Evolutionary conservation across 352 stramenopile species (phyloP), one percentile per base, ranked within the genome.

Genomic region (Phytopythium cucurbitacearum): DNA sequence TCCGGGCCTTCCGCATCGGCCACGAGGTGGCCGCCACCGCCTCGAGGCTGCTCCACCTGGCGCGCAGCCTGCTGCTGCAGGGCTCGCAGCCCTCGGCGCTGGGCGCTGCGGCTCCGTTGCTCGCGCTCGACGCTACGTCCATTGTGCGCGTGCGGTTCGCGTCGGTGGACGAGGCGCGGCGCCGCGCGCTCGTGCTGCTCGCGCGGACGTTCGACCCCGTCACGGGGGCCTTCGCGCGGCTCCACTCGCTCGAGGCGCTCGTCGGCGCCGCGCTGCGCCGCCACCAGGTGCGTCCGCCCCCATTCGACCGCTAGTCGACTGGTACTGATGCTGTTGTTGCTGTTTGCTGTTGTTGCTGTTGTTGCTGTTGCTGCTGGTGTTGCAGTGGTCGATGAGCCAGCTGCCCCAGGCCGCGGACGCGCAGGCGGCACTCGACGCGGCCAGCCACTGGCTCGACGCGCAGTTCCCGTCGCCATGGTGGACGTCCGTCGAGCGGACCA

Each of bases 121-220:
- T 64, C 7, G 39, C 38, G 0, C 57, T 67, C 0, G 73, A 85
- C 2, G 28, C 60, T 1, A 80, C 69, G 5, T 79, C 84, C 0
- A 79, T 92, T 34, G 74, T 94, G 16, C 67, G 78, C 5, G 51
- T 94, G 11, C 87, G 74, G 3, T 94, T 91, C 55, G 65, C 76
- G 33, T 87, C 77, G n/a, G 64, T 85, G 7, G 65, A 85, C 7
- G 80, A 94, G 47, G 84, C 84, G 0, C 64, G 80, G 6, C 76
- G 80, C 15, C 78, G 84, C 15, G 79, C 79, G 9, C 49, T 91
- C 16, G 50, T 91, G 53, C 60, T 94, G 16, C 43, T 91, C 9
- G 73, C 73, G 42, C 90, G 90, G 58, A 94, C 84, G 4, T 94
- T 87, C 54, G 76, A 94, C 15, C 78, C 78, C 2, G 53, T 82